Percentiles rank a stretch among this genome's conserved stretches.
These are phyloP conservation scores for Houttuynia cordata DNA, from an alignment of 164 flowering plant genomes.

Conservation along the genomic window DNA sequence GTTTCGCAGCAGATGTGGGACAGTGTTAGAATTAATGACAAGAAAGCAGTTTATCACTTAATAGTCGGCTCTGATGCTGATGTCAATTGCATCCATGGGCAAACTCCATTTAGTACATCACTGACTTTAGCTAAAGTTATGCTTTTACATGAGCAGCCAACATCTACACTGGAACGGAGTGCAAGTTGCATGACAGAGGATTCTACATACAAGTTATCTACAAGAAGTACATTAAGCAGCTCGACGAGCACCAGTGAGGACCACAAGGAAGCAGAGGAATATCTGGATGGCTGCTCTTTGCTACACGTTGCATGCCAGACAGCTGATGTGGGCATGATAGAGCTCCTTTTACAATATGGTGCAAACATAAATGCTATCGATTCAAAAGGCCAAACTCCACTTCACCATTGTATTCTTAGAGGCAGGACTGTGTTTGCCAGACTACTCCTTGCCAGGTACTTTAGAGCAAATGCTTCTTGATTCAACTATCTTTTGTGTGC, in stretches of 20 bases:
- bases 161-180: slow-evolving; percentile 14
- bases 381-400: slow-evolving; percentile 62
- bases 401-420: slow-evolving; percentile 53
- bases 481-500: background rate
- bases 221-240: slow-evolving; percentile 17
- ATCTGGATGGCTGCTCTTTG: slow-evolving; percentile 44
- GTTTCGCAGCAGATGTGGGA: slow-evolving; percentile 68
- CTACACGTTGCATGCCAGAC: slow-evolving; percentile 84
- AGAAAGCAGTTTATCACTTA: slow-evolving; percentile 60
- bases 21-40: slow-evolving; percentile 57
- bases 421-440: slow-evolving; percentile 41
- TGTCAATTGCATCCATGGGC: slow-evolving; percentile 46
- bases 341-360: slow-evolving; percentile 82
- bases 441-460: slow-evolving; percentile 57
- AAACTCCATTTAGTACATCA: slow-evolving; percentile 24
- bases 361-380: slow-evolving; percentile 59
- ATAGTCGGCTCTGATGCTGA: slow-evolving; percentile 53
- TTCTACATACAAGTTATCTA: slow-evolving; percentile 17
- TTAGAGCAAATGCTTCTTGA: background rate
- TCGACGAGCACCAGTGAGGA: slow-evolving; percentile 18
- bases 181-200: slow-evolving; percentile 20
- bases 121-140: slow-evolving; percentile 44
- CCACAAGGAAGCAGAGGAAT: slow-evolving; percentile 24
- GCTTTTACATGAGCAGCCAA: slow-evolving; percentile 45
- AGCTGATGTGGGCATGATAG: slow-evolving; percentile 80